Evolutionary conservation across 495 filamentous ascomycete species (phyloP).

Genomic region (Margaritispora aquatica): DNA sequence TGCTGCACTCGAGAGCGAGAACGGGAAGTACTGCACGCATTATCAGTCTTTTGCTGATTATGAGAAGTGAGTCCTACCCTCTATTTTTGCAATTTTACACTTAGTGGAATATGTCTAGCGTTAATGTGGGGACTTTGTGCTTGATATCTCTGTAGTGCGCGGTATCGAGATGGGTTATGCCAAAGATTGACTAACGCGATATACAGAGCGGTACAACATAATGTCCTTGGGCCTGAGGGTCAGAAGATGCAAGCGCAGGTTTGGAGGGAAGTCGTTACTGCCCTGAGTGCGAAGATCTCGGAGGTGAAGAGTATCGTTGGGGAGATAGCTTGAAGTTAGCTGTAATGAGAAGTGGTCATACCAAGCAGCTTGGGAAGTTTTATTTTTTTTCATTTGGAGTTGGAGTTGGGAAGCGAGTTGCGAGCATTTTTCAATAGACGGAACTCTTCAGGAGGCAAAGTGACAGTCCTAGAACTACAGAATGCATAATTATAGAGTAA

Average conservation of each 20-base stretch:
- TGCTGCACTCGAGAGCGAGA: constrained; percentile 25
- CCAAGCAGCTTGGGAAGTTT: too few relatives aligned
- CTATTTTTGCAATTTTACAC: not conserved
- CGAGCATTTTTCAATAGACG: too few relatives aligned
- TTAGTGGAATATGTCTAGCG: too few relatives aligned
- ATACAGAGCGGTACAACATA: constrained; percentile 10
- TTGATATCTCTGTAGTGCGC: not conserved
- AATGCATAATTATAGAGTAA: too few relatives aligned
- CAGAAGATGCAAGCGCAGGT: constrained; percentile 31
- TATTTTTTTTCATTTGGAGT: too few relatives aligned
- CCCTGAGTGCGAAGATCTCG: constrained; percentile 14
- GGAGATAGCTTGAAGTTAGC: too few relatives aligned
- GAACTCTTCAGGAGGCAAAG: too few relatives aligned
- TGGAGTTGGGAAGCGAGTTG: too few relatives aligned
- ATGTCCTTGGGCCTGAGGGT: constrained; percentile 28
- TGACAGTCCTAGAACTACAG: too few relatives aligned
- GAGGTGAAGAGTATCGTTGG: too few relatives aligned
- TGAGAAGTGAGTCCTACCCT: constrained; percentile 17
- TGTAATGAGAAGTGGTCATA: too few relatives aligned
- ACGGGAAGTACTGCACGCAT: constrained; percentile 22
- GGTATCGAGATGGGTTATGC: not conserved
- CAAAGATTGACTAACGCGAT: not conserved
- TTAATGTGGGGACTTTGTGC: too few relatives aligned
- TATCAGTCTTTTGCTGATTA: constrained; percentile 25
- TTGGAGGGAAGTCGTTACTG: constrained; percentile 31